Conservation (phyloP, 495 filamentous ascomycete species). For the Aspergillus saccharolyticus region DNA sequence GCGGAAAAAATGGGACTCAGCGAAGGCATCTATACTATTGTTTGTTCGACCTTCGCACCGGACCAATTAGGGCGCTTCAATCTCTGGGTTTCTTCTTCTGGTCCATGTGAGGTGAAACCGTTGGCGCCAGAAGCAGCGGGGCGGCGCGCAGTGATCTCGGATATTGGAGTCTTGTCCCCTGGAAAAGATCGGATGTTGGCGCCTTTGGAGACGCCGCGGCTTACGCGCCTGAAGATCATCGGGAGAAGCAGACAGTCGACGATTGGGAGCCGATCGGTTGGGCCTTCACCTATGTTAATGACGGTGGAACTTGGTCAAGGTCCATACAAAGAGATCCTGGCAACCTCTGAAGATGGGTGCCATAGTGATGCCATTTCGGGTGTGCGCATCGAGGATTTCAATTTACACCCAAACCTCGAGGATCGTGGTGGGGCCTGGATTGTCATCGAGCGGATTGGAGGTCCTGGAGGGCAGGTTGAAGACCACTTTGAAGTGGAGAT, state of each 20-base stretch:
- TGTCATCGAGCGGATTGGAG: conserved; percentile 69
- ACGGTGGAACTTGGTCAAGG: conserved; percentile 65
- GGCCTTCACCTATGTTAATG: conserved; percentile 55
- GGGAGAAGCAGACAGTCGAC: conserved; percentile 37
- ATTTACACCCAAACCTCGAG: conserved; percentile 55
- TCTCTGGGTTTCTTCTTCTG: conserved; percentile 62
- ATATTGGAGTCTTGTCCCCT: conserved; percentile 46
- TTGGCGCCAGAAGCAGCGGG: conserved; percentile 67
- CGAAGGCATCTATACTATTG: conserved; percentile 74
- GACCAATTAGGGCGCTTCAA: conserved; percentile 70
- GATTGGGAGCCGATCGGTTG: conserved; percentile 32
- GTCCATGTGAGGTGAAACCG: conserved; percentile 45
- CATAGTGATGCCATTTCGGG: conserved; percentile 65
- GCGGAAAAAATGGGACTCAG: conserved; percentile 54
- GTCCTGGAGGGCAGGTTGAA: conserved; percentile 42
- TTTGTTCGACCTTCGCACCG: conserved; percentile 82
- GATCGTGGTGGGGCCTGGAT: conserved; percentile 60
- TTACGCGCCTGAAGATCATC: conserved; percentile 56
- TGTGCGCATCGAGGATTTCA: conserved; percentile 64
- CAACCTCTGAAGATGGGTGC: conserved; percentile 55
- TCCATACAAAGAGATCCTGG: conserved; percentile 56
- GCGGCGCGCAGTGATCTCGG: conserved; percentile 49
- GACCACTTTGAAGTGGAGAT: conserved; percentile 62
- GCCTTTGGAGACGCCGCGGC: conserved; percentile 42
- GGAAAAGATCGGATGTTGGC: conserved; percentile 50